Percentiles rank a stretch among this genome's conserved stretches.
Evolutionary conservation across 768 basidiomycete species (phyloP).

Genomic region (Calocybe gangraenosa): DNA sequence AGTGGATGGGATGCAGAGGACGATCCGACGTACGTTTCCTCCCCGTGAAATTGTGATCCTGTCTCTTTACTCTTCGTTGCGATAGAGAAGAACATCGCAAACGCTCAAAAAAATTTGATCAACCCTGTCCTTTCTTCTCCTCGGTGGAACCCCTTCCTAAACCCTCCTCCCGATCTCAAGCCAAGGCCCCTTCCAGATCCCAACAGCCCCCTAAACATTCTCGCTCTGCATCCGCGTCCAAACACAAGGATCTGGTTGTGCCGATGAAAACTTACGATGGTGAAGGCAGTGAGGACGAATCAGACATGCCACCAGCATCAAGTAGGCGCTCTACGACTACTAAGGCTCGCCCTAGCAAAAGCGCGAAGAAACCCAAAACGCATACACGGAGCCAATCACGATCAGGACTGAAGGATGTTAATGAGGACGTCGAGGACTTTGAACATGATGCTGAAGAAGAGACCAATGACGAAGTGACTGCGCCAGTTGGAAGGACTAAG

Average conservation of each 20-base stretch:
- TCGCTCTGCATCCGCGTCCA: slow-evolving; percentile 22
- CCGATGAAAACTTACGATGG: slow-evolving; percentile 40
- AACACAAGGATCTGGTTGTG: slow-evolving; percentile 31
- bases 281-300: slow-evolving; percentile 24
- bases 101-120: slow-evolving; percentile 48
- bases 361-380: slow-evolving; percentile 16
- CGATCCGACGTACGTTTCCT: slow-evolving; percentile 72
- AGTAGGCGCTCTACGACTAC: slow-evolving; percentile 14
- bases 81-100: slow-evolving; percentile 71
- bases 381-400: slow-evolving; percentile 14
- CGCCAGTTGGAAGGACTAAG: slow-evolving; percentile 2
- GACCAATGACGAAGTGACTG: not conserved
- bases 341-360: slow-evolving; percentile 5
- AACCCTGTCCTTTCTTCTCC: slow-evolving; percentile 39
- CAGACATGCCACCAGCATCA: slow-evolving; percentile 16
- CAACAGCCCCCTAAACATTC: slow-evolving; percentile 20
- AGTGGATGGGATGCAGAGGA: slow-evolving; percentile 87
- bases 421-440: slow-evolving; percentile 22
- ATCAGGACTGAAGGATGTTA: slow-evolving; percentile 13
- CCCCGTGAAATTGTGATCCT: slow-evolving; percentile 6
- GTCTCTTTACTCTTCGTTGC: not conserved
- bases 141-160: slow-evolving; percentile 17
- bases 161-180: slow-evolving; percentile 22
- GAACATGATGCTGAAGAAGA: slow-evolving; percentile 16
- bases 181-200: slow-evolving; percentile 26